phyloP scores from a whole-genome alignment of 2,329 filamentous ascomycete species.

The Penicillium freii region DNA sequence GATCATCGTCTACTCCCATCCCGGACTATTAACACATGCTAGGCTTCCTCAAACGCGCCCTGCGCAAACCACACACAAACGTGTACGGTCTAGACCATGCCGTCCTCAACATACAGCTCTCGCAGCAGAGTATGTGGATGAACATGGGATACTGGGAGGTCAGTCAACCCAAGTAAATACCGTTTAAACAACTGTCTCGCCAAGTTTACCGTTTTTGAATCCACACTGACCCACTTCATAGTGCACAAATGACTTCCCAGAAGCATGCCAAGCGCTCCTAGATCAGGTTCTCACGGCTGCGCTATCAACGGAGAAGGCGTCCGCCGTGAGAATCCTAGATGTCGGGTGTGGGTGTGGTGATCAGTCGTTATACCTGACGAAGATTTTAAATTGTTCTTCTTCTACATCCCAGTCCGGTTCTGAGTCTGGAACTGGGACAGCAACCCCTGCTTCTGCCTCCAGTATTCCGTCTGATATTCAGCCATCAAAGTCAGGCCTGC shows the following conservation, averaged over 20 bases:
- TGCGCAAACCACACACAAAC: conserved; percentile 13
- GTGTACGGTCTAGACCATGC: conserved; percentile 57
- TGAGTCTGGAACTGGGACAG: background rate
- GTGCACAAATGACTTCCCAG: conserved; percentile 39
- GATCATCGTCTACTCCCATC: background rate
- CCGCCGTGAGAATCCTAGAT: conserved; percentile 42
- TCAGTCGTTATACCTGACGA: conserved; percentile 51
- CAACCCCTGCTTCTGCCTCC: background rate
- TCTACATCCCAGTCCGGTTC: background rate
- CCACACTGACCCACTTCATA: conserved; percentile 16
- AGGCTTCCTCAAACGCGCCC: conserved; percentile 5
- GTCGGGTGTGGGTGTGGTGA: conserved; percentile 61
- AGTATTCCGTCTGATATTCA: background rate
- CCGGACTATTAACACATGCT: conserved; percentile 1
- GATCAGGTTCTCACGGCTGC: conserved; percentile 49
- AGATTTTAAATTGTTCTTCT: conserved; percentile 21
- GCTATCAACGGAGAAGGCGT: conserved; percentile 30
- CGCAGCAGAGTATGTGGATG: conserved; percentile 59
- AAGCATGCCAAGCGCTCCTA: conserved; percentile 53
- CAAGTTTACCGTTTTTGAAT: background rate
- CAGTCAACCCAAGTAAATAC: background rate
- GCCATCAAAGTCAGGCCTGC: background rate
- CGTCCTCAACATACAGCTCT: conserved; percentile 52
- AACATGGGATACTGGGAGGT: conserved; percentile 62
- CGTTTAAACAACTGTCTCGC: background rate